A percentile compares a stretch with the other conserved stretches of the same genome.
phyloP scores from a whole-genome alignment of 2,329 filamentous ascomycete species.

The Stemphylium lycopersici region DNA sequence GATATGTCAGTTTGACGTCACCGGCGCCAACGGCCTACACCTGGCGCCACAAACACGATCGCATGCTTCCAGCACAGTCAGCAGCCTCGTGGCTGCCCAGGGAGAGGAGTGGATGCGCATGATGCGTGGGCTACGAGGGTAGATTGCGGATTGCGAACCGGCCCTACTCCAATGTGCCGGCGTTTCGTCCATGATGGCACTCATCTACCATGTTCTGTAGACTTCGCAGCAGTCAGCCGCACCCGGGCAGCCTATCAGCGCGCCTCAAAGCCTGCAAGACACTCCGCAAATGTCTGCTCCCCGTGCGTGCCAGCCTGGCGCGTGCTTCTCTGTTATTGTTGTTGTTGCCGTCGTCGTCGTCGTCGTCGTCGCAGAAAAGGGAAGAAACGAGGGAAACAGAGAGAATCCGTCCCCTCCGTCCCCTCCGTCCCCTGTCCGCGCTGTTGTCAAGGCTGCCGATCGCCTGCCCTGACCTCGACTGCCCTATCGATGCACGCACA shows the following conservation, averaged over 20 bases:
- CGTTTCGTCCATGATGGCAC: slow-evolving; percentile 11
- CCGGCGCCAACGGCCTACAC: not conserved
- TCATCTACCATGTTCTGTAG: slow-evolving; percentile 12
- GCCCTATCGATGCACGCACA: slow-evolving; percentile 9
- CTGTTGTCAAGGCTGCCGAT: slow-evolving; percentile 12
- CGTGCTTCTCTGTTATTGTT: not conserved
- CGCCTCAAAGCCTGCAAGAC: slow-evolving; percentile 1
- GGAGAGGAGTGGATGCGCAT: not conserved
- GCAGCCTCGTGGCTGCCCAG: not conserved
- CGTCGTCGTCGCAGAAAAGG: too few species aligned
- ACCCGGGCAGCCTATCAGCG: slow-evolving; percentile 5
- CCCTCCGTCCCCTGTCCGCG: slow-evolving; percentile 1
- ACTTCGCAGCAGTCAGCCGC: slow-evolving; percentile 13
- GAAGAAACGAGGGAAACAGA: not conserved
- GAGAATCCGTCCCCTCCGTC: not conserved
- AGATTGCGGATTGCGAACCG: slow-evolving; percentile 8
- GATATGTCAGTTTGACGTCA: slow-evolving; percentile 1
- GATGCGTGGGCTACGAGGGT: not conserved
- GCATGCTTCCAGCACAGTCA: not conserved
- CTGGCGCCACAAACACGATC: not conserved
- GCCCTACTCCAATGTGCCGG: slow-evolving; percentile 16
- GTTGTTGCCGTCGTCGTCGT: too few species aligned
- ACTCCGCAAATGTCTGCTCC: slow-evolving; percentile 4
- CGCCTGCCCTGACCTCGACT: slow-evolving; percentile 15
- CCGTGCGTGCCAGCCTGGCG: not conserved